Percentiles rank a stretch among this genome's conserved stretches.
Conservation (phyloP, 2,329 filamentous ascomycete species). For the Scedosporium dehoogii region DNA sequence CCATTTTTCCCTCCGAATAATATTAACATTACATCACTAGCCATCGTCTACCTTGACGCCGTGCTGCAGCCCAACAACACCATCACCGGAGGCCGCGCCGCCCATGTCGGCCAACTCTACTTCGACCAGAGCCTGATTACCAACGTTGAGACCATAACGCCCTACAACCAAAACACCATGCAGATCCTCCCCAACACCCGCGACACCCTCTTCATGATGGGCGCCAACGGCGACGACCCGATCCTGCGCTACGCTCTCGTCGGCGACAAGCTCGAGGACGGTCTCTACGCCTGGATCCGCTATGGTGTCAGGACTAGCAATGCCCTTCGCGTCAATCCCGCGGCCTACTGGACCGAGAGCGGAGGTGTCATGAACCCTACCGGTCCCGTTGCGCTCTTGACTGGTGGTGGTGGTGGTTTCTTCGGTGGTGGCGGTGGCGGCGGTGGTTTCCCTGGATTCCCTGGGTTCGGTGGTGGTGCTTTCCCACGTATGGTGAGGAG, state of each 20-base stretch:
- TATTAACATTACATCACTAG: not conserved
- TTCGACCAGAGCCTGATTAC: conserved; percentile 44
- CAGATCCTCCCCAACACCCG: conserved; percentile 34
- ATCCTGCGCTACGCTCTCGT: conserved; percentile 48
- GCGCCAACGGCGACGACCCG: conserved; percentile 38
- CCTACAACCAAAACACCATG: conserved; percentile 33
- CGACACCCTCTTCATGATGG: conserved; percentile 32
- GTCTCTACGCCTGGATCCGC: conserved; percentile 45
- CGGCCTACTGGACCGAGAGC: conserved; percentile 19
- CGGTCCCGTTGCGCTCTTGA: conserved; percentile 1
- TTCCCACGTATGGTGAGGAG: conserved; percentile 1
- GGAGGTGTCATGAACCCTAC: conserved; percentile 21
- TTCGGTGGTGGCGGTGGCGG: conserved; percentile 1
- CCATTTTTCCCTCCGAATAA: not conserved
- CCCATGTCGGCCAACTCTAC: conserved; percentile 50
- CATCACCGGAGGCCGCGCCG: conserved; percentile 26
- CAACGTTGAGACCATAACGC: conserved; percentile 32
- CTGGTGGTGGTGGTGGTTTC: conserved; percentile 1
- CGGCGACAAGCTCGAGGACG: conserved; percentile 39
- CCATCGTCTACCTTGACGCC: conserved; percentile 26
- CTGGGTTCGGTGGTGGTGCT: not conserved
- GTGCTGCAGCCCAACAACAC: conserved; percentile 37
- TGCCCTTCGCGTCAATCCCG: conserved; percentile 15
- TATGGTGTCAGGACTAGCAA: conserved; percentile 33
- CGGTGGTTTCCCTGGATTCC: not conserved